These are phyloP conservation scores for Graphium sp. DNA, from an alignment of 2,329 filamentous ascomycete genomes.

Conservation along the genomic window DNA sequence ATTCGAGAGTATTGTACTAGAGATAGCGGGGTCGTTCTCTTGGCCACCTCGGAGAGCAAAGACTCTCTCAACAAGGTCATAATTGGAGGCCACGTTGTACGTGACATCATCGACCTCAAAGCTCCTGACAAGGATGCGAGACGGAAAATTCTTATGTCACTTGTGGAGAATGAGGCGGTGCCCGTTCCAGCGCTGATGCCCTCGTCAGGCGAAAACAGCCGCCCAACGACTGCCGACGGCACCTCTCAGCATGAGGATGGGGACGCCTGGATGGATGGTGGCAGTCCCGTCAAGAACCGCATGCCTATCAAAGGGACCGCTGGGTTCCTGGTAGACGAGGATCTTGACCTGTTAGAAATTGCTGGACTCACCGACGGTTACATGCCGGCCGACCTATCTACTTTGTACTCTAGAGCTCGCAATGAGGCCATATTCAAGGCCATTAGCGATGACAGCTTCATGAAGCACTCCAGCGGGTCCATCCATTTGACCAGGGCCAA, in stretches of 20 bases:
- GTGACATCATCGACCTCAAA: conserved; percentile 78
- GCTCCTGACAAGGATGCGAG: conserved; percentile 87
- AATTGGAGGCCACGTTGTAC: conserved; percentile 78
- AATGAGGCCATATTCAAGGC: conserved; percentile 86
- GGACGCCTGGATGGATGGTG: conserved; percentile 62
- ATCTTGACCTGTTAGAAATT: conserved; percentile 81
- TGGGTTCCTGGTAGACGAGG: conserved; percentile 56
- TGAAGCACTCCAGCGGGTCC: conserved; percentile 23
- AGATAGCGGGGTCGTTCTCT: conserved; percentile 65
- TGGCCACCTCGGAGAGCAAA: conserved; percentile 86
- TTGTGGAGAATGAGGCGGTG: conserved; percentile 32
- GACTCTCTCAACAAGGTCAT: conserved; percentile 83
- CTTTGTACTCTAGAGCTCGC: conserved; percentile 72
- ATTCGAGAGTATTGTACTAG: conserved; percentile 70
- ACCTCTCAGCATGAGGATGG: conserved; percentile 28
- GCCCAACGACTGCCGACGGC: conserved; percentile 39
- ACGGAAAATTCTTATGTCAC: conserved; percentile 64
- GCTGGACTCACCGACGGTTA: conserved; percentile 93
- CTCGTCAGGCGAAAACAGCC: conserved; percentile 26
- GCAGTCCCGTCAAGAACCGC: conserved; percentile 35
- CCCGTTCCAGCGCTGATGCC: too few species aligned
- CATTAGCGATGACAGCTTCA: conserved; percentile 36
- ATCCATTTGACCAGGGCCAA: conserved; percentile 56
- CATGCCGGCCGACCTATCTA: conserved; percentile 84
- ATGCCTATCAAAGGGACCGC: conserved; percentile 19